Base-by-base conservation (phyloP, 805 yeast species). In the Yarrowia keelungensis region DNA sequence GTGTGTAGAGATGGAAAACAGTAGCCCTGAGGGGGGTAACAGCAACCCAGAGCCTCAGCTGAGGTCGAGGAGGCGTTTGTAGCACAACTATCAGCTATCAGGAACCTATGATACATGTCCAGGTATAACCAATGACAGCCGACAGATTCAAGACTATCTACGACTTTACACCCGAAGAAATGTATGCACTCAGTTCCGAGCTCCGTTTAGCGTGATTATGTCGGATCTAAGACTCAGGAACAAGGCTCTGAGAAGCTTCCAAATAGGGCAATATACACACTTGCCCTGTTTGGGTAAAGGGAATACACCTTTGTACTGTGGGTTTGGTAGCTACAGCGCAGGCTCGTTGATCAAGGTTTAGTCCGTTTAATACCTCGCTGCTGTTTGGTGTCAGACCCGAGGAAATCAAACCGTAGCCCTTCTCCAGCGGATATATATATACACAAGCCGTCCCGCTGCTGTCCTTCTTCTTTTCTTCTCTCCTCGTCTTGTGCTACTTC, bases 141-240 rank as follows among this genome's bases (percentile, higher is more conserved):
- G 14, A 19, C n/a, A 26, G 32, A 26, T 26, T 26, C 32, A 26
- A 26, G 32, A 26, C 32, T 26, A 26, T 5, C 32, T 26, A 26
- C 32, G 32, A 26, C 32, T 26, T 26, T 26, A 26, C 32, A 26
- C 32, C 62, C 62, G 62, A 56, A 56, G 47, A 41, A 56, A 41
- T 56, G 47, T 39, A 54, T 54, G 61, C 61, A 54, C 36, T 22
- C 62, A 56, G 26, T 56, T 56, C 62, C 62, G 62, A 56, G 62
- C 62, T 56, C 62, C 62, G 62, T 56, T 54, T 56, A 42, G 62
- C 62, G 46, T 45, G 51, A 59, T 59, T 59, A 43, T 59, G 65
- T 59, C 65, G 65, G 65, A 45, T 43, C 65, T 59, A 59, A 59
- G 51, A 59, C 65, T 59, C 65, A 59, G 65, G 65, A 59, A 59